Conservation (phyloP, 1,284 basidiomycete species). For the Volvariella volvacea region DNA sequence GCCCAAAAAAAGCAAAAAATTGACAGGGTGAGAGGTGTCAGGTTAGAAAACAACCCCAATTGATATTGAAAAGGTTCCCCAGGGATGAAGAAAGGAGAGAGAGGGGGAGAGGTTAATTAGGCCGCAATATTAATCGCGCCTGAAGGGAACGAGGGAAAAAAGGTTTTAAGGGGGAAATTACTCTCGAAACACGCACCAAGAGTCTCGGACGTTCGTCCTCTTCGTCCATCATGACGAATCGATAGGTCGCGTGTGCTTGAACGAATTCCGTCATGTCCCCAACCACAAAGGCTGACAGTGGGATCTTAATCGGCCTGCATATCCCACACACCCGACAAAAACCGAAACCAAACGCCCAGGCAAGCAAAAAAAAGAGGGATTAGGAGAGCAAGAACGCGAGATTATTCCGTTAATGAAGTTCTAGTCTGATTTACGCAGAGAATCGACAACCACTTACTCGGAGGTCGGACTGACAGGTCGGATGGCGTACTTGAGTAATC, state of each 20-base stretch:
- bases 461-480: conserved; percentile 58
- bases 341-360: conserved; percentile 3
- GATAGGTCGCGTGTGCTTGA: conserved; percentile 84
- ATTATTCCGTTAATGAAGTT: not conserved
- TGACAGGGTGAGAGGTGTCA: no score
- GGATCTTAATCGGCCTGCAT: conserved; percentile 53
- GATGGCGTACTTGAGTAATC: conserved; percentile 77
- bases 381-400: conserved; percentile 5
- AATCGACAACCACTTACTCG: conserved; percentile 41
- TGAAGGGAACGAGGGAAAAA: no score
- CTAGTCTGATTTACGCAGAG: not conserved
- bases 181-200: conserved; percentile 43
- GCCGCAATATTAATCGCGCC: no score
- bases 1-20: no score
- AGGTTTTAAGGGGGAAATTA: no score
- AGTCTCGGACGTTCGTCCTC: conserved; percentile 72
- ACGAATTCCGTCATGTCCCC: conserved; percentile 85
- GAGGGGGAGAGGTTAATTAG: no score
- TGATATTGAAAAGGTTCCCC: no score
- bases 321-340: not conserved
- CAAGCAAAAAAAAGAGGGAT: conserved; percentile 7
- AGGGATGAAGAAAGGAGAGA: no score
- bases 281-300: conserved; percentile 77
- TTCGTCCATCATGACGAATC: conserved; percentile 81
- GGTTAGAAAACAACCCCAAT: no score